Evolutionary conservation across 257 asterid genomes (phyloP), one percentile per base, ranked within the genome.

Genomic region (Nicotiana otophora): DNA sequence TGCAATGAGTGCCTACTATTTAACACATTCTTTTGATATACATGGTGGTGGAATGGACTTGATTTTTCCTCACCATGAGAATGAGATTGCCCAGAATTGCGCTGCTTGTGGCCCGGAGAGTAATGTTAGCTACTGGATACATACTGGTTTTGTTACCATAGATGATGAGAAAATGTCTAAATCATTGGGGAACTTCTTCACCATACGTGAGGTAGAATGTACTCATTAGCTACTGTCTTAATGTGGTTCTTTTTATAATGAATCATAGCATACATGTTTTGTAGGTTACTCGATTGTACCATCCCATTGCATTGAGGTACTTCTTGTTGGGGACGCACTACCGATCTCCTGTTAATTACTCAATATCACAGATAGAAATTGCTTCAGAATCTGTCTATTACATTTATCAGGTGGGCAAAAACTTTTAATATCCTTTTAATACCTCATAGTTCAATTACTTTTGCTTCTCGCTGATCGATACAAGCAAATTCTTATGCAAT

Each of bases 1-100:
- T 85, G 98, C 98, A 28, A 95, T 93, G 42, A 36, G 42, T 36
- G 42, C 8, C 2, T 1, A 92, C 11, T 95, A 95, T 82, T 85
- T 95, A 88, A 90, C 97, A 3, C 93, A 89, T 74, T 15, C 88
- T 64, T 95, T 95, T 84, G 98, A 93, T 84, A 91, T 93, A 87
- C 97, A 93, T 83, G 98, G 98, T 54, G 97, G 97, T 60, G 98
- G 97, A 77, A 92, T 93, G 96, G 98, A 95, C 89, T 86, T 93
- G 89, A 90, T 84, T 67, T 95, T 93, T 83, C 98, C 98, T 36
- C 98, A 92, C 85, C 98, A 93, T 75, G 97, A 95, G 77, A 93
- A 95, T 81, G 98, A 93, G 90, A 83, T 95, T 62, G 97, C 97
- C 34, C 98, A 92, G 85, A 93, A 93, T 63, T 92, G 97, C 81